A percentile compares a stretch with the other conserved stretches of the same genome.
phyloP scores from a whole-genome alignment of 352 stramenopile species.

The Phytophthora megakarya region DNA sequence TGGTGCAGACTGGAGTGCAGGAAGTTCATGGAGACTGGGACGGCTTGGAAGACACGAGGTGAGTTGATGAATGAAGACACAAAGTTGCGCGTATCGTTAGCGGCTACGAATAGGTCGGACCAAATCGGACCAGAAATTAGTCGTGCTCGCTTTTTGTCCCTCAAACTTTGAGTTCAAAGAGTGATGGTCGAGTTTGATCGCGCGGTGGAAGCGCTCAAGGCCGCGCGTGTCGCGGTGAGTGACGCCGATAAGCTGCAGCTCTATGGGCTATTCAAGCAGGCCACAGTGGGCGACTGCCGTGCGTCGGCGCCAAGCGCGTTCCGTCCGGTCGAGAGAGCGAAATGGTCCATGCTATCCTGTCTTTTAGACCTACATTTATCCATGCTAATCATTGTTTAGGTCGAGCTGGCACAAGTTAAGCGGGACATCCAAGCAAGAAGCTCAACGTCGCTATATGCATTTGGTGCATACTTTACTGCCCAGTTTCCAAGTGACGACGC shows the following conservation, averaged over 20 bases:
- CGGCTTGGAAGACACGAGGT: slow-evolving; percentile 1
- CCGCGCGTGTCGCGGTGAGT: slow-evolving; percentile 40
- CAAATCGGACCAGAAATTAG: slow-evolving; percentile 2
- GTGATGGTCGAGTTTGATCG: slow-evolving; percentile 55
- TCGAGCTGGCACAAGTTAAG: slow-evolving; percentile 53
- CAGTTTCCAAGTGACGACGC: slow-evolving; percentile 40
- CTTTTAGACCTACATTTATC: slow-evolving; percentile 2
- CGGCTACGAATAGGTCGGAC: neutral
- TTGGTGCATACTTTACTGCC: slow-evolving; percentile 56
- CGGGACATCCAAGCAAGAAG: slow-evolving; percentile 41
- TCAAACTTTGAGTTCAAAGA: slow-evolving; percentile 10
- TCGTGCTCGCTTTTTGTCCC: too few relatives aligned
- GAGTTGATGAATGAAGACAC: slow-evolving; percentile 30
- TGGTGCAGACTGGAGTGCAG: slow-evolving; percentile 87
- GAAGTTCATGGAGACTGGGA: slow-evolving; percentile 27
- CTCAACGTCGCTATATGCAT: slow-evolving; percentile 58
- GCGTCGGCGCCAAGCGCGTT: slow-evolving; percentile 59
- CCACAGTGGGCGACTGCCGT: slow-evolving; percentile 63
- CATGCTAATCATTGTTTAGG: slow-evolving; percentile 33
- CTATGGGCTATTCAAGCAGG: slow-evolving; percentile 85
- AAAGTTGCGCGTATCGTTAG: slow-evolving; percentile 10
- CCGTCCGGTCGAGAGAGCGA: slow-evolving; percentile 61
- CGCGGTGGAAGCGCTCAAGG: slow-evolving; percentile 50
- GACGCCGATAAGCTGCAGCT: slow-evolving; percentile 79
- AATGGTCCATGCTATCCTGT: slow-evolving; percentile 44